Evolutionary conservation across 1,284 basidiomycete species (phyloP).

Genomic region (Leccinum glutinopallens): DNA sequence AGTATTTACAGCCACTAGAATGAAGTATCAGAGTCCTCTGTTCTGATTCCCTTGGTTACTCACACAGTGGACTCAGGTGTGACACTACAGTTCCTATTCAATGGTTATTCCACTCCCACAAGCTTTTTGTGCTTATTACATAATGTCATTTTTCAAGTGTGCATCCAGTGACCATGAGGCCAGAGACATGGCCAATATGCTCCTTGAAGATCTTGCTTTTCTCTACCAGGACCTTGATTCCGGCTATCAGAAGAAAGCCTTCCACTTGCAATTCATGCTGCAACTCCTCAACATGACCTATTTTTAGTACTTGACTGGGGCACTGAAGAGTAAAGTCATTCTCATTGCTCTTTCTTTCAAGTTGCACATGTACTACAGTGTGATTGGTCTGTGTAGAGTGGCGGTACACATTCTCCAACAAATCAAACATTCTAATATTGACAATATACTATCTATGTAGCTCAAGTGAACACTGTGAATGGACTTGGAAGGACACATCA

Average conservation of each 20-base stretch:
- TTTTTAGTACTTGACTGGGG: neutral
- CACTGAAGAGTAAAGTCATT: neutral
- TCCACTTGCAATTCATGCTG: neutral
- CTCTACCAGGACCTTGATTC: neutral
- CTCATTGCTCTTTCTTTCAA: neutral
- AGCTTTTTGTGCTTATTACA: too few species aligned
- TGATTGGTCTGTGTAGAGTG: neutral
- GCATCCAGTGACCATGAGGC: neutral
- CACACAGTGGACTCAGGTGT: too few species aligned
- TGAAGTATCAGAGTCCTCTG: too few species aligned
- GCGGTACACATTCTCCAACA: neutral
- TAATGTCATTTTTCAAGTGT: neutral
- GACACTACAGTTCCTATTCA: too few species aligned
- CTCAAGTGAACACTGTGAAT: too few species aligned
- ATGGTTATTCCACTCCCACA: too few species aligned
- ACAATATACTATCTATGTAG: too few species aligned
- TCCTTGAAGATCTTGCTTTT: neutral
- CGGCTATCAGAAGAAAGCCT: neutral
- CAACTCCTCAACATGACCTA: slow-evolving; percentile 2
- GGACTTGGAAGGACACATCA: neutral
- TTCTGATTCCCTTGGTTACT: too few species aligned
- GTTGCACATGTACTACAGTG: neutral
- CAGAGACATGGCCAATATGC: neutral
- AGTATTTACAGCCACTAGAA: too few species aligned
- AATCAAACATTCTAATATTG: too few species aligned